Percentiles rank a stretch among this genome's conserved stretches.
Conservation (phyloP, 2,329 filamentous ascomycete genomes). For the Aureobasidium sp. region DNA sequence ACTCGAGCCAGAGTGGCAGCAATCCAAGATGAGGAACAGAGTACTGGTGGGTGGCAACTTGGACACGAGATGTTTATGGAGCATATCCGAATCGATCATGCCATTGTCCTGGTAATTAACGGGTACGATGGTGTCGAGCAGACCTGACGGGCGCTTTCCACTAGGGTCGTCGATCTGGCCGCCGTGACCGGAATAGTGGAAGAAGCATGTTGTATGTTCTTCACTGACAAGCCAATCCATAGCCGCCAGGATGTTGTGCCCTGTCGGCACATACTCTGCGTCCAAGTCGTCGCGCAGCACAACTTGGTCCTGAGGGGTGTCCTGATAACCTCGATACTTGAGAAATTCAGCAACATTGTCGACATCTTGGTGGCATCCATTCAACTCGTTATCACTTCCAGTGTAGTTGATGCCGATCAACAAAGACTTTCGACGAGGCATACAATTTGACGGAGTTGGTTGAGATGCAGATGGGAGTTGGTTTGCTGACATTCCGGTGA, state of each 20-base stretch:
- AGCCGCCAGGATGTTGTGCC: slow-evolving; percentile 35
- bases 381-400: slow-evolving; percentile 34
- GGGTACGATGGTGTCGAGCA: slow-evolving; percentile 9
- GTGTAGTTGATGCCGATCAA: slow-evolving; percentile 47
- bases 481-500: not conserved
- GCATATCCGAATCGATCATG: slow-evolving; percentile 43
- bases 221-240: slow-evolving; percentile 50
- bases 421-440: slow-evolving; percentile 34
- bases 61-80: slow-evolving; percentile 46
- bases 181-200: slow-evolving; percentile 53
- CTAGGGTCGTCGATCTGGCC: slow-evolving; percentile 41
- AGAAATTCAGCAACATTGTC: slow-evolving; percentile 41
- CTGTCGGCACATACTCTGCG: slow-evolving; percentile 26
- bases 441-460: not conserved
- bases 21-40: slow-evolving; percentile 51
- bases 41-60: slow-evolving; percentile 41
- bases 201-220: slow-evolving; percentile 43
- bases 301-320: slow-evolving; percentile 34
- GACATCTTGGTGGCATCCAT: slow-evolving; percentile 43
- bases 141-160: slow-evolving; percentile 22
- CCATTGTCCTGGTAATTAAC: slow-evolving; percentile 28
- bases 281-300: slow-evolving; percentile 35
- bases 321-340: slow-evolving; percentile 33
- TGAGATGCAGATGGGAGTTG: not conserved
- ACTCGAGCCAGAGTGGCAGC: slow-evolving; percentile 53